A percentile compares a stretch with the other conserved stretches of the same genome.
These are phyloP conservation scores for Microdochium paspali DNA, from an alignment of 2,329 filamentous ascomycete species.

Conservation along the genomic window DNA sequence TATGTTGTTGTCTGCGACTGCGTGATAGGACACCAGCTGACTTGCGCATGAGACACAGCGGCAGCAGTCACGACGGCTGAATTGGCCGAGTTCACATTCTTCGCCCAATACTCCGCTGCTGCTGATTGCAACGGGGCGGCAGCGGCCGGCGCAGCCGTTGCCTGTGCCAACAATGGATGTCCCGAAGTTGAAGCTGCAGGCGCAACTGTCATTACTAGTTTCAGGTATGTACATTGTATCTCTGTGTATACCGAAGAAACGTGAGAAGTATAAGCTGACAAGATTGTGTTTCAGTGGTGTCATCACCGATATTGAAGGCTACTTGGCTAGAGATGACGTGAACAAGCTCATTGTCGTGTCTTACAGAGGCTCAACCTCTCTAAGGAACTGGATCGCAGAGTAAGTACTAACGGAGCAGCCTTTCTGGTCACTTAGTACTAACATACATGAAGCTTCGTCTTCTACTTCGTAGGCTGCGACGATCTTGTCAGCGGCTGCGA, in stretches of 20 bases:
- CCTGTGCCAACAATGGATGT: conserved; percentile 34
- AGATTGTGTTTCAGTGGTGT: conserved; percentile 21
- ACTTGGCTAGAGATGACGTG: conserved; percentile 38
- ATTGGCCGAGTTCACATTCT: conserved; percentile 33
- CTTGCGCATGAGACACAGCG: not conserved
- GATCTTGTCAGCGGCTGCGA: conserved; percentile 33
- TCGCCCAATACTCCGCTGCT: conserved; percentile 39
- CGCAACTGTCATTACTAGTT: conserved; percentile 32
- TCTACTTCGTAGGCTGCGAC: conserved; percentile 24
- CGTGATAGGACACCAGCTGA: not conserved
- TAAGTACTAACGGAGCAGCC: conserved; percentile 9
- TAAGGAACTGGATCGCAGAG: conserved; percentile 55
- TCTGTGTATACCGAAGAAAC: no score
- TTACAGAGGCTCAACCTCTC: conserved; percentile 47
- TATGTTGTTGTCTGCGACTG: not conserved
- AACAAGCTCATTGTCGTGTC: conserved; percentile 47
- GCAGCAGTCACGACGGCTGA: conserved; percentile 18
- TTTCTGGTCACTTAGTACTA: conserved; percentile 11
- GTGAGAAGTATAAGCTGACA: no score
- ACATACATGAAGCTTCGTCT: conserved; percentile 20
- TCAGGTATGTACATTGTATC: conserved; percentile 27
- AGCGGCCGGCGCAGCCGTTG: conserved; percentile 25
- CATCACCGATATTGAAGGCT: conserved; percentile 36
- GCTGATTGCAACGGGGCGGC: conserved; percentile 42
- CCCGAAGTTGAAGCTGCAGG: conserved; percentile 30